Base-by-base conservation (phyloP, 192 early-diverging fungal genomes). In the Coemansia sp. region DNA sequence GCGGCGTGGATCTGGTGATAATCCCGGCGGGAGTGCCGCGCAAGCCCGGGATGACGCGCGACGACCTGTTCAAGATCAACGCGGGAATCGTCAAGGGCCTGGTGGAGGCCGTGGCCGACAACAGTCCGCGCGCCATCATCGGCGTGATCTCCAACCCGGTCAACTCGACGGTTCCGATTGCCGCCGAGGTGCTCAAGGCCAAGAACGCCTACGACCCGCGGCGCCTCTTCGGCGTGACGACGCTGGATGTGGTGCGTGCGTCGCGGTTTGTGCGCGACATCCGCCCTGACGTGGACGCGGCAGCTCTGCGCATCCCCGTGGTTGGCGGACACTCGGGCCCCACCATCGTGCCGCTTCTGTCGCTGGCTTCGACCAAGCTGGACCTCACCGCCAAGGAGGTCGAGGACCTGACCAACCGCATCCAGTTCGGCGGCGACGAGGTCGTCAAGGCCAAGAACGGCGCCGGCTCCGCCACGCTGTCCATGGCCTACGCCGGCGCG, bases 1-100 rank as follows among this genome's bases (percentile, higher is more conserved):
- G 71, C 50, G 87, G 81, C 39, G 73, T 90, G 48, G 83, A 86
- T 52, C 70, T 88, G 56, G 91, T 96, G 65, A 91, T 97, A 60
- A 95, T 98, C 76, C 95, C 96, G 52, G 96, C 96, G 65, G 96
- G 96, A 71, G 93, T 98, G 15, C 96, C 96, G 67, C 89, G 96
- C 78, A 98, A 98, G 91, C 96, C 95, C 64, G 95, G 94, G 39
- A 98, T 98, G 96, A 95, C 96, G 69, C 91, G 96, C 83, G 95
- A 98, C 79, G 96, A 98, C 79, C 86, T 98, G 66, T 98, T 98
- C 90, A 95, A 96, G 85, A 96, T 90, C 85, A 98, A 98, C 85
- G 96, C 96, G 65, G 91, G 92, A 63, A 98, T 98, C 67, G 93
- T 96, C 75, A 87, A 88, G 68, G 89, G 81, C 54, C 87, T 97